phyloP scores from a whole-genome alignment of 163 green algal genomes.

The Chloromonas sp. region DNA sequence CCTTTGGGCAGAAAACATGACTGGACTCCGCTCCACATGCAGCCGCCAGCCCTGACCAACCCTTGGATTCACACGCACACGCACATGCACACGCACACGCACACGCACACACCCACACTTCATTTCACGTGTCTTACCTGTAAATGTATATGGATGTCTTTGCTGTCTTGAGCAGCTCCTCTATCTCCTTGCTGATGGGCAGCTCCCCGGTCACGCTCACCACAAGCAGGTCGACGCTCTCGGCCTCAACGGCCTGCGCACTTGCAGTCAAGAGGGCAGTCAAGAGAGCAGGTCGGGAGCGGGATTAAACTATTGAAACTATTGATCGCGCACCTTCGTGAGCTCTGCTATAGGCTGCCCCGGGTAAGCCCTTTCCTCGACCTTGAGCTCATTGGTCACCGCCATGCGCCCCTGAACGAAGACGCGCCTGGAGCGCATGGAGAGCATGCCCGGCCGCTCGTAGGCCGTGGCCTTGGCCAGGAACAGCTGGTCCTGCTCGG shows the following conservation, averaged over 20 bases:
- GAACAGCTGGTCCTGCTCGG: conserved; percentile 12
- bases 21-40: too few relatives aligned
- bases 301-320: too few relatives aligned
- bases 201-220: conserved; percentile 25
- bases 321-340: conserved; percentile 15
- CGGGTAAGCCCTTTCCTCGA: conserved; percentile 27
- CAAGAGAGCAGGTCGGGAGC: not conserved
- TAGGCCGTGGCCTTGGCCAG: conserved; percentile 12
- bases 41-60: too few relatives aligned
- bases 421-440: conserved; percentile 25
- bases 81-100: too few relatives aligned
- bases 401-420: conserved; percentile 35
- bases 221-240: conserved; percentile 30
- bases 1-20: too few relatives aligned
- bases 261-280: not conserved
- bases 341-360: conserved; percentile 10
- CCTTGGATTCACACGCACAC: too few relatives aligned
- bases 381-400: conserved; percentile 10
- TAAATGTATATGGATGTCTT: conserved; percentile 20
- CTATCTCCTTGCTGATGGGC: conserved; percentile 30
- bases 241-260: conserved; percentile 22
- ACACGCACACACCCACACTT: too few relatives aligned
- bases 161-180: conserved; percentile 26
- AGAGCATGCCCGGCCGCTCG: conserved; percentile 20
- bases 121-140: not conserved